These are phyloP conservation scores for Allomyces macrogynus DNA, from an alignment of 192 early-diverging fungal species.

Conservation along the genomic window DNA sequence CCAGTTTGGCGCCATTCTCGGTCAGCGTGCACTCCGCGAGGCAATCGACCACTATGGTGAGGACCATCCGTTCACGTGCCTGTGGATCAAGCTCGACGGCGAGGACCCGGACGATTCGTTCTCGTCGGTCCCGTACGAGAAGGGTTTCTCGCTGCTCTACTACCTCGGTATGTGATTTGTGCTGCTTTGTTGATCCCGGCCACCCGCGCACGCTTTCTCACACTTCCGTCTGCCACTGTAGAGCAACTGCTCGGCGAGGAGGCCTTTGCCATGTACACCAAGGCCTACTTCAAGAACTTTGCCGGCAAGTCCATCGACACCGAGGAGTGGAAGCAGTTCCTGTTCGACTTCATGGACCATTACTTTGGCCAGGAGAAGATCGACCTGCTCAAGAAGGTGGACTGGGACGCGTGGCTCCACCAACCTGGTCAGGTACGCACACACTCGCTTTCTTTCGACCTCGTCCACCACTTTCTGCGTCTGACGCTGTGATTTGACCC, in stretches of 20 bases:
- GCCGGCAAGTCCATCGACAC: constrained; percentile 75
- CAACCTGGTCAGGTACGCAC: constrained; percentile 59
- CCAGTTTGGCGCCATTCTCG: constrained; percentile 75
- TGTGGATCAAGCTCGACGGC: constrained; percentile 50
- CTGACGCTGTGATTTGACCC: not conserved
- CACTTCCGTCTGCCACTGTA: too few species aligned
- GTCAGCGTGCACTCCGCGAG: constrained; percentile 49
- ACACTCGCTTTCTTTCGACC: constrained; percentile 5
- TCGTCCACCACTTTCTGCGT: not conserved
- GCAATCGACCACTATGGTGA: constrained; percentile 43
- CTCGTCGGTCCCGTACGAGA: constrained; percentile 76
- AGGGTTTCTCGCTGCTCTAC: constrained; percentile 89
- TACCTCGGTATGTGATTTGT: constrained; percentile 24
- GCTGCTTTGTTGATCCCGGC: too few species aligned
- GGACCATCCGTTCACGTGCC: constrained; percentile 40
- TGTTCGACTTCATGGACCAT: constrained; percentile 59
- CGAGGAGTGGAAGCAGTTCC: constrained; percentile 61
- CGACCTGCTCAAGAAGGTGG: constrained; percentile 51
- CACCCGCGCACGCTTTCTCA: too few species aligned
- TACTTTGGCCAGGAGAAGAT: constrained; percentile 40
- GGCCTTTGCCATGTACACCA: constrained; percentile 72
- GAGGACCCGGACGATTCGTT: constrained; percentile 72
- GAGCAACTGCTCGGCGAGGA: constrained; percentile 71
- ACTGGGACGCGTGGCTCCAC: constrained; percentile 81
- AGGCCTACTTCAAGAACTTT: constrained; percentile 60